phyloP scores from a whole-genome alignment of 192 early-diverging fungal genomes.

The Oehlia diaphana region DNA sequence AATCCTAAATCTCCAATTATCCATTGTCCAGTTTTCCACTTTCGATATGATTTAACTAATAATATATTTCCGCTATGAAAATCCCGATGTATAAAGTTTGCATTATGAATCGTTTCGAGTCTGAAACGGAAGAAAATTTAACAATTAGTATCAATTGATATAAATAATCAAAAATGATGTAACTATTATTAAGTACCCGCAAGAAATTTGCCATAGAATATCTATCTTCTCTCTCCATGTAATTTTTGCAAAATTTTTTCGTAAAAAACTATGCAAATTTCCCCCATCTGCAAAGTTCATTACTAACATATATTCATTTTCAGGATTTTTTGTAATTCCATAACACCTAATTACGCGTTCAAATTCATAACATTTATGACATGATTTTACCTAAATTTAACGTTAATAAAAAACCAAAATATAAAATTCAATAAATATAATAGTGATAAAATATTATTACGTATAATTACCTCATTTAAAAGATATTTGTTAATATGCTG shows the following conservation, averaged over 20 bases:
- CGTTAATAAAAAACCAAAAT: no score
- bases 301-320: conserved; percentile 1
- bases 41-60: not conserved
- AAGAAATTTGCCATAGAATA: not conserved
- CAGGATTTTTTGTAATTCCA: not conserved
- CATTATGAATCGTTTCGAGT: not conserved
- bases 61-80: not conserved
- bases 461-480: not conserved
- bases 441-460: no score
- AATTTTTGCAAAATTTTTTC: not conserved
- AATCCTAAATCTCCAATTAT: not conserved
- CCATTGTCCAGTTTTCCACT: not conserved
- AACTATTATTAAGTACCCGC: not conserved
- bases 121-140: not conserved
- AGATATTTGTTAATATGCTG: not conserved
- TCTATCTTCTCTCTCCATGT: conserved; percentile 15
- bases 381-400: not conserved
- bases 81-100: no score
- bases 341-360: not conserved
- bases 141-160: not conserved
- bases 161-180: no score
- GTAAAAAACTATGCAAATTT: not conserved
- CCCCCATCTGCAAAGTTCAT: conserved; percentile 17
- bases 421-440: no score
- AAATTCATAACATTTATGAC: not conserved